Evolutionary conservation across 495 filamentous ascomycete genomes (phyloP), one percentile per base, ranked within the genome.

Genomic region (Hyaloscypha bicolor): DNA sequence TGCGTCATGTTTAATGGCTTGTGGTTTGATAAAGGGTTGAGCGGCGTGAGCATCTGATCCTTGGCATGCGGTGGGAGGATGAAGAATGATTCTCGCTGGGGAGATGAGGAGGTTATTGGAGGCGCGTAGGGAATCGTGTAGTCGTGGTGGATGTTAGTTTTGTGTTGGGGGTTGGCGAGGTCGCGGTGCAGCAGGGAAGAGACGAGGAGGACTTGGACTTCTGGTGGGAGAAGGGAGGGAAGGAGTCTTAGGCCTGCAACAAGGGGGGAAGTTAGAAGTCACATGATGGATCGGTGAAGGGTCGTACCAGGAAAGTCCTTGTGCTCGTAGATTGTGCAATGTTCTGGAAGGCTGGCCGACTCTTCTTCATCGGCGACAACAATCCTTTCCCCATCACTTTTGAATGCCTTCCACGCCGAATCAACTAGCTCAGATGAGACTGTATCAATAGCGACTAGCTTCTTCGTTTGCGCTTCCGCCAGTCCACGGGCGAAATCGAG

Each of bases 111-210:
- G n/a, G 63, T 31, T 21, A 42, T 29, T 6, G 62, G 65, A 16
- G 62, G 55, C 25, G 71, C 68, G 70, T 96, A 96, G 0, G 90
- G 87, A n/a, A 97, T 79, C 37, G 88, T 73, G 75, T 93, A 91
- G 77, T 96, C 92, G 6, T 90, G 79, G 75, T 97, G 92, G n/a
- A 97, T 76, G 78, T 97, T 97, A 62, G 94, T 97, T 72, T 89
- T 83, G 75, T 97, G 91, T 11, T 75, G 68, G 4, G 88, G 86
- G 71, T 91, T 85, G 62, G 90, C 89, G 19, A 97, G 86, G 74
- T 96, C 91, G 52, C 90, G 86, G 76, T 96, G 92, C 37, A 97
- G 79, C 69, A 97, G 79, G 22, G 84, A 83, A 9, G 78, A 83
- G 4, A 97, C 77, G 11, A 97, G 79, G 21, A 82, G 75, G 63